phyloP scores from a whole-genome alignment of 805 yeast species.

The Lipomyces starkeyi region DNA sequence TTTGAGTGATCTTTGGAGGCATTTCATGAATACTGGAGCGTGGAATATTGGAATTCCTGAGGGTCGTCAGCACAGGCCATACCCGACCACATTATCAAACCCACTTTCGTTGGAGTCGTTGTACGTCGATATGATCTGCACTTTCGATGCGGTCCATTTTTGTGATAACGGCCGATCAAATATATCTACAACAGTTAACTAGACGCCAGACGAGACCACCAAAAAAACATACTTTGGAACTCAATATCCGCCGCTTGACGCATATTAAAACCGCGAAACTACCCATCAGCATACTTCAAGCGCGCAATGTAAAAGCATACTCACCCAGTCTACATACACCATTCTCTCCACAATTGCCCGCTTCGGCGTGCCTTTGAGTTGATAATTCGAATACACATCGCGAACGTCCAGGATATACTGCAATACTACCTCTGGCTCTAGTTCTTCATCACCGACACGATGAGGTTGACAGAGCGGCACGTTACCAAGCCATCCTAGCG shows the following conservation, averaged over 20 bases:
- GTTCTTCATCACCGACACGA: not conserved
- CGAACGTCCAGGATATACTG: constrained; percentile 9
- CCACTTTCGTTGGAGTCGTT: not conserved
- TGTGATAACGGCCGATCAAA: constrained; percentile 23
- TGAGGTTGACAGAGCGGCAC: constrained; percentile 22
- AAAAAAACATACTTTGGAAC: constrained; percentile 20
- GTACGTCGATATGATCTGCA: not conserved
- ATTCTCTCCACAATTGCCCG: constrained; percentile 23
- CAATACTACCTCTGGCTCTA: constrained; percentile 31
- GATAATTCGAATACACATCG: constrained; percentile 13
- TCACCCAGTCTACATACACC: constrained; percentile 33
- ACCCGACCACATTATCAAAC: not conserved
- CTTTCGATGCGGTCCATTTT: constrained; percentile 32
- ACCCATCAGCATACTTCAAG: not conserved
- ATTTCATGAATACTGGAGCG: constrained; percentile 23
- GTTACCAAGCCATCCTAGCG: constrained; percentile 22
- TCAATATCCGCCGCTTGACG: constrained; percentile 35
- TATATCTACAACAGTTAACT: constrained; percentile 14
- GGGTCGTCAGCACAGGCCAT: not conserved
- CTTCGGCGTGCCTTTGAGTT: not conserved
- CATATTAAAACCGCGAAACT: constrained; percentile 33
- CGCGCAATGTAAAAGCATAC: not conserved
- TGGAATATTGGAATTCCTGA: constrained; percentile 25
- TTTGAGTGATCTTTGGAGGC: constrained; percentile 16
- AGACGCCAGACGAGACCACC: not conserved